Evolutionary conservation across 2,329 filamentous ascomycete species (phyloP).

Genomic region (Alternaria sp.): DNA sequence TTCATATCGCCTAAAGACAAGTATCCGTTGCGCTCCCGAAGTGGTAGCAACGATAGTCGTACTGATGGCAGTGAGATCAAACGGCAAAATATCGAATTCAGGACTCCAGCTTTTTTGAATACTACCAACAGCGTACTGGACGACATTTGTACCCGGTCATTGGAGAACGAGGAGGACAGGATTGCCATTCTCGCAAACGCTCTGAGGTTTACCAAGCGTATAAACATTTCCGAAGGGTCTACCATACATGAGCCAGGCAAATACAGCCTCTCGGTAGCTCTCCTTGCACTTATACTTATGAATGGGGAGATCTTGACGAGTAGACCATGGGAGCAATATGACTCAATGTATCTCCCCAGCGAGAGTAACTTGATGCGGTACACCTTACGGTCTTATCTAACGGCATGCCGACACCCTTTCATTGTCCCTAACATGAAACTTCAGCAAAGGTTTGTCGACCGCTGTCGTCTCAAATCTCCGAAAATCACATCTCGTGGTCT

Average conservation of each 20-base stretch:
- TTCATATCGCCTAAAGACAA: background rate
- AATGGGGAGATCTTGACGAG: constrained; percentile 29
- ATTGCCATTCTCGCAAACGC: constrained; percentile 30
- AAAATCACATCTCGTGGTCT: constrained; percentile 14
- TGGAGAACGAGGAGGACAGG: constrained; percentile 23
- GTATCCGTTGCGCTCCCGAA: background rate
- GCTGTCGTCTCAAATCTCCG: constrained; percentile 22
- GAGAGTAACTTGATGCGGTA: constrained; percentile 1
- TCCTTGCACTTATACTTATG: constrained; percentile 23
- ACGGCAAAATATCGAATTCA: background rate
- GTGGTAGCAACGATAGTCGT: background rate
- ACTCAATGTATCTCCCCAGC: background rate
- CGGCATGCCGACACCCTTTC: constrained; percentile 9
- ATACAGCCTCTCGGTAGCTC: constrained; percentile 24
- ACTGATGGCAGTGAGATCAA: background rate
- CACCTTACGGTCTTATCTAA: constrained; percentile 11
- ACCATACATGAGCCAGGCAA: background rate
- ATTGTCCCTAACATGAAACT: constrained; percentile 9
- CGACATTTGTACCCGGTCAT: constrained; percentile 21
- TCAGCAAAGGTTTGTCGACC: constrained; percentile 23
- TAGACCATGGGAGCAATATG: background rate
- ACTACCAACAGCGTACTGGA: constrained; percentile 26
- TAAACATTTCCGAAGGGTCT: constrained; percentile 13
- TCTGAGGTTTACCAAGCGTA: constrained; percentile 18
- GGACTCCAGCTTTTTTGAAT: constrained; percentile 12